These are phyloP conservation scores for Stellera chamaejasme DNA, from an alignment of 345 rosid genomes.

Conservation along the genomic window DNA sequence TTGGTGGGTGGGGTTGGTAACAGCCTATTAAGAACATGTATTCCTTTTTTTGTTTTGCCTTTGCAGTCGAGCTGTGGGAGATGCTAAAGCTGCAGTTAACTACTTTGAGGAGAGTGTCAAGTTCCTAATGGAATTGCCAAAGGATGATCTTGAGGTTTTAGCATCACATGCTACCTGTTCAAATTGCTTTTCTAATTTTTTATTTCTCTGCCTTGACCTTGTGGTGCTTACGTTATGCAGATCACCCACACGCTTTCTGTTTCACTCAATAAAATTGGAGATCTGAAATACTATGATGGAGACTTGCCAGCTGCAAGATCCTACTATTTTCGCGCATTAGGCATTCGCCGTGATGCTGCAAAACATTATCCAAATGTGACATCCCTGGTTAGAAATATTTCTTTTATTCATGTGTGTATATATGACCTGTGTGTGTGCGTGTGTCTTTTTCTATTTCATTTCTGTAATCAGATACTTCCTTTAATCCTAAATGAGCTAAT, in stretches of 20 bases:
- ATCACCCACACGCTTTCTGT: slow-evolving; percentile 86
- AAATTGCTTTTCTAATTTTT: background rate
- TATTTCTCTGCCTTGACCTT: background rate
- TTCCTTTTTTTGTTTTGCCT: slow-evolving; percentile 1
- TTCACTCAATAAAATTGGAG: slow-evolving; percentile 94
- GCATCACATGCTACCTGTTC: slow-evolving; percentile 4
- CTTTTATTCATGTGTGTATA: too few relatives aligned
- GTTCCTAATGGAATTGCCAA: slow-evolving; percentile 61
- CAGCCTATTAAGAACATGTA: background rate
- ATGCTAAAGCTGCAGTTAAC: slow-evolving; percentile 58
- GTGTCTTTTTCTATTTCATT: background rate
- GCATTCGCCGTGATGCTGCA: slow-evolving; percentile 73
- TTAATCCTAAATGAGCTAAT: too few relatives aligned
- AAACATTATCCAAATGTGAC: slow-evolving; percentile 43
- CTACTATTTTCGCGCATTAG: slow-evolving; percentile 59
- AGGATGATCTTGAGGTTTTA: slow-evolving; percentile 77
- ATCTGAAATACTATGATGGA: slow-evolving; percentile 83
- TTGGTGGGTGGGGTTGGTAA: too few relatives aligned
- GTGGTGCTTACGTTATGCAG: slow-evolving; percentile 28
- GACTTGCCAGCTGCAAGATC: slow-evolving; percentile 80
- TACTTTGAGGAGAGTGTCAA: slow-evolving; percentile 90
- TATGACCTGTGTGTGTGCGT: too few relatives aligned
- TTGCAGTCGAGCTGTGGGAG: slow-evolving; percentile 88
- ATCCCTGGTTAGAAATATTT: slow-evolving; percentile 54
- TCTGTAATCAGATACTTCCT: too few relatives aligned